Percentiles rank a stretch among this genome's conserved stretches.
Conservation (phyloP, 2,329 filamentous ascomycete genomes). For the Apiospora pterosperma region DNA sequence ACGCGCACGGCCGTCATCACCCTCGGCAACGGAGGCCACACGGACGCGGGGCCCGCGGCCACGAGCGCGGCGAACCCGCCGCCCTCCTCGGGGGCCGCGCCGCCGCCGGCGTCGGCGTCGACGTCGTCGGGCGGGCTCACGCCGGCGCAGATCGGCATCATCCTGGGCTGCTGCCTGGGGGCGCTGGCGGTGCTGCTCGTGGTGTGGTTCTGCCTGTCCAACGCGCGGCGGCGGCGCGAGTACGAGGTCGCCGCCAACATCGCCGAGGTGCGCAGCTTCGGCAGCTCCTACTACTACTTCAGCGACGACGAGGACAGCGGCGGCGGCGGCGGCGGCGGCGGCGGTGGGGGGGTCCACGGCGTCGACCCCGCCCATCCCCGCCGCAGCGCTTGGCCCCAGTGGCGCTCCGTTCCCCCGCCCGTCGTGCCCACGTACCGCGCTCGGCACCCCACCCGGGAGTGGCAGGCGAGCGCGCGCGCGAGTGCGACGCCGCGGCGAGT, state of each 20-base stretch:
- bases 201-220: slow-evolving; percentile 19
- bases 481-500: neutral
- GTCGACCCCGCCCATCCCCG: too few relatives aligned
- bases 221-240: slow-evolving; percentile 12
- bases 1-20: slow-evolving; percentile 25
- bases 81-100: neutral
- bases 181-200: slow-evolving; percentile 18
- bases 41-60: slow-evolving; percentile 11
- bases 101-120: slow-evolving; percentile 1
- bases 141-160: slow-evolving; percentile 21
- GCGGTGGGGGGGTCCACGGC: too few relatives aligned
- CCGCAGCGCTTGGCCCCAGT: slow-evolving; percentile 15
- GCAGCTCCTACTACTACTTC: neutral
- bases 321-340: neutral
- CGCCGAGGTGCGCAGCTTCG: slow-evolving; percentile 9
- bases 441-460: neutral
- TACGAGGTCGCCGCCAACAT: slow-evolving; percentile 3
- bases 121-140: slow-evolving; percentile 16
- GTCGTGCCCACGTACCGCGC: slow-evolving; percentile 15
- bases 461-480: slow-evolving; percentile 8
- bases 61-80: neutral
- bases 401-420: slow-evolving; percentile 22
- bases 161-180: slow-evolving; percentile 22
- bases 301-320: neutral
- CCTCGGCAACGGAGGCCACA: slow-evolving; percentile 18